Conservation (phyloP, 176 grass and related monocot species). For the Melocanna baccifera region DNA sequence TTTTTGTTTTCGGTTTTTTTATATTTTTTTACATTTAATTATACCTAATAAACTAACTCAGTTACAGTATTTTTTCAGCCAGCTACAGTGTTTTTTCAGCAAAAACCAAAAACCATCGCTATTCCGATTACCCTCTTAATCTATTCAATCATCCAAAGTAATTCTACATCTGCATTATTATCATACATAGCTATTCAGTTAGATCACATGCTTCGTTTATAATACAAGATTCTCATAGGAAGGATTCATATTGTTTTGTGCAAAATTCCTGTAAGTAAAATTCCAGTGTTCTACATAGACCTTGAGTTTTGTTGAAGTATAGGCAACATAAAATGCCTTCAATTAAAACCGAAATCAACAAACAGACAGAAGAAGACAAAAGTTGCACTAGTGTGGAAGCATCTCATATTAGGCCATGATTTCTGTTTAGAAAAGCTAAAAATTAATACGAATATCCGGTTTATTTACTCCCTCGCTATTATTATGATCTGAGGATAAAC, state of each 20-base stretch:
- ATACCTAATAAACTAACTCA: no score
- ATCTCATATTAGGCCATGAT: not conserved
- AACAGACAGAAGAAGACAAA: not conserved
- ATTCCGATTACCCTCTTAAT: no score
- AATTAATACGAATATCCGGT: no score
- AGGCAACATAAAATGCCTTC: not conserved
- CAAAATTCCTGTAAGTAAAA: not conserved
- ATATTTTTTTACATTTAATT: no score
- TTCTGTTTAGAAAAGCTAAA: no score
- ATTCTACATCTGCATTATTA: not conserved
- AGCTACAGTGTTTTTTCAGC: no score
- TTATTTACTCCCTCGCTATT: no score
- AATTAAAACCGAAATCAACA: not conserved
- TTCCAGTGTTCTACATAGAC: not conserved
- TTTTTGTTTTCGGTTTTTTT: no score
- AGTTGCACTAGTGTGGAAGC: not conserved
- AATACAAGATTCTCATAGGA: not conserved
- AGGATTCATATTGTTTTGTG: not conserved
- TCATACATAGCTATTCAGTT: not conserved
- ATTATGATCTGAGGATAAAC: rapidly evolving
- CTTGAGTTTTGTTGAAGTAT: not conserved
- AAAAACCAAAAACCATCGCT: no score
- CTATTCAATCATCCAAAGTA: not conserved
- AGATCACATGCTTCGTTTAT: not conserved
- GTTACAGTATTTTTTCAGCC: no score